Conservation (phyloP, 2,329 filamentous ascomycete species). For the Pochonia chlamydosporia region DNA sequence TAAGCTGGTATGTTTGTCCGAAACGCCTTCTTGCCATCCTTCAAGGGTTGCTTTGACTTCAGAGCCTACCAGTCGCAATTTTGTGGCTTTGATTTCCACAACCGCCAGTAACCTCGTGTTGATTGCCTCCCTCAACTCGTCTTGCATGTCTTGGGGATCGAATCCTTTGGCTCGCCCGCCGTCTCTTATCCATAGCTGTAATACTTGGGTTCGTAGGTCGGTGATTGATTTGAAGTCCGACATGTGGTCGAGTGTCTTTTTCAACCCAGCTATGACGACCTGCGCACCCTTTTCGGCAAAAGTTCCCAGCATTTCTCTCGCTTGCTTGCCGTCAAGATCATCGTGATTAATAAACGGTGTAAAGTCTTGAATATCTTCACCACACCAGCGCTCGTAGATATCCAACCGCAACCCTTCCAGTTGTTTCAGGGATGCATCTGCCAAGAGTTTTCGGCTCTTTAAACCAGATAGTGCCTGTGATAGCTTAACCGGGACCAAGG, state of each 20-base stretch:
- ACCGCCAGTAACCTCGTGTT: slow-evolving; percentile 62
- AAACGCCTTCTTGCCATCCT: slow-evolving; percentile 50
- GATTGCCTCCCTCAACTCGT: slow-evolving; percentile 61
- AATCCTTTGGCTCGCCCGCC: slow-evolving; percentile 59
- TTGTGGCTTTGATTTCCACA: slow-evolving; percentile 56
- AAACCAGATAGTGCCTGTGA: slow-evolving; percentile 62
- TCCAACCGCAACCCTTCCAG: slow-evolving; percentile 72
- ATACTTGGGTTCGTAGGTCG: slow-evolving; percentile 60
- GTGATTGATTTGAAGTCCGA: slow-evolving; percentile 64
- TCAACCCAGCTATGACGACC: slow-evolving; percentile 56
- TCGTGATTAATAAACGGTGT: slow-evolving; percentile 83
- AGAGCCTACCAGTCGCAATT: slow-evolving; percentile 58
- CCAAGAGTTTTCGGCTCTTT: slow-evolving; percentile 65
- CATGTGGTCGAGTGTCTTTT: slow-evolving; percentile 52
- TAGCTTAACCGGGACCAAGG: slow-evolving; percentile 66
- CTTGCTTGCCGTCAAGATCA: slow-evolving; percentile 58
- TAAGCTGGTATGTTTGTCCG: slow-evolving; percentile 46
- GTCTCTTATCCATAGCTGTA: slow-evolving; percentile 71
- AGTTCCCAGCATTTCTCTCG: slow-evolving; percentile 51
- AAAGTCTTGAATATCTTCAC: slow-evolving; percentile 77
- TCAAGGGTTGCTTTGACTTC: slow-evolving; percentile 58
- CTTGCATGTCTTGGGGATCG: slow-evolving; percentile 61
- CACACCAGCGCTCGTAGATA: slow-evolving; percentile 71
- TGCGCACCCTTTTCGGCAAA: slow-evolving; percentile 61
- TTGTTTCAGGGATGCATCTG: slow-evolving; percentile 59